A percentile compares a stretch with the other conserved stretches of the same genome.
phyloP scores from a whole-genome alignment of 106 monocot genomes.

The Amphibolis antarctica region DNA sequence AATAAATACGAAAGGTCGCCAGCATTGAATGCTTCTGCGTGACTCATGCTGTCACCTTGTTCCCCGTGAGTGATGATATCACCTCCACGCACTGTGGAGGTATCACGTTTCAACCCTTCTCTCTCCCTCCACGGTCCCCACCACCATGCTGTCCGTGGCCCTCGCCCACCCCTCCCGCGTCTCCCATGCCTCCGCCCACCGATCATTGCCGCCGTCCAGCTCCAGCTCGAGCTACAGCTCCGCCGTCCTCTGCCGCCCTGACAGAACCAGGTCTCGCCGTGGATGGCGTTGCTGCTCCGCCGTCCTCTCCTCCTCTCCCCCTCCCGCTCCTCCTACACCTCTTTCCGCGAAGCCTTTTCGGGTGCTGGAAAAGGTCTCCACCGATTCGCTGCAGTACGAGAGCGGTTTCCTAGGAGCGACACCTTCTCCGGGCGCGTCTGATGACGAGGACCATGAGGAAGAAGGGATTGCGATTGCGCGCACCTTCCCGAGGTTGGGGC shows the following conservation, averaged over 20 bases:
- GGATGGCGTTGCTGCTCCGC: neutral
- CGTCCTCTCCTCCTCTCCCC: neutral
- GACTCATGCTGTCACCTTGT: too few species aligned
- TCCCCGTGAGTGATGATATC: too few species aligned
- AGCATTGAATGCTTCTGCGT: too few species aligned
- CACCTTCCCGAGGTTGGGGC: too few species aligned
- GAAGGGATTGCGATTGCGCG: conserved; percentile 4
- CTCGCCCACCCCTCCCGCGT: too few species aligned
- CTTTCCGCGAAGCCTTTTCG: neutral
- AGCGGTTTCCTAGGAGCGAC: conserved; percentile 60
- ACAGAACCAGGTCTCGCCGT: neutral
- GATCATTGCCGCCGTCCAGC: neutral
- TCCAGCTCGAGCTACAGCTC: too few species aligned
- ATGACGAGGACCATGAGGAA: conserved; percentile 2
- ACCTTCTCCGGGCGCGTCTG: conserved; percentile 21
- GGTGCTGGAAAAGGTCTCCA: conserved; percentile 25
- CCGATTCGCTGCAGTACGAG: conserved; percentile 60
- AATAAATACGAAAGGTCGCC: too few species aligned
- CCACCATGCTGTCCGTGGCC: too few species aligned
- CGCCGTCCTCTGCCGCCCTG: neutral
- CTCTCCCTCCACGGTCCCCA: too few species aligned
- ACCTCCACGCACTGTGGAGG: too few species aligned
- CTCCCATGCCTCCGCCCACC: too few species aligned
- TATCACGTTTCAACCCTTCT: too few species aligned
- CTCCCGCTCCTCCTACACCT: neutral